Percentiles rank a stretch among this genome's conserved stretches.
Evolutionary conservation across 164 flowering plant genomes (phyloP).

Genomic region (Berberis vulgaris): DNA sequence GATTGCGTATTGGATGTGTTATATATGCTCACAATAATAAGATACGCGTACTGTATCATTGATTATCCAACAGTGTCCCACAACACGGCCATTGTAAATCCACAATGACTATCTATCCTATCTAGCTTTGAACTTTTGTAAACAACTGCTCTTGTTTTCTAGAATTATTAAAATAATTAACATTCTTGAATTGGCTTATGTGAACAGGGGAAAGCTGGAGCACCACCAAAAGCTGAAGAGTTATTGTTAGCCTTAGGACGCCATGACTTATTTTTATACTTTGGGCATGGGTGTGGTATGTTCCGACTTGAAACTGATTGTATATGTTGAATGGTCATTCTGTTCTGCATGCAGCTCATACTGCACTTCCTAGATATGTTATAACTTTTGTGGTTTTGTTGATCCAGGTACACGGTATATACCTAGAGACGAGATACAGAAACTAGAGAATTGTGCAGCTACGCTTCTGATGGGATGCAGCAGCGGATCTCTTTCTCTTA

Average conservation of each 20-base stretch:
- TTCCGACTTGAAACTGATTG: not conserved
- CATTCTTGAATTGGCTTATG: not conserved
- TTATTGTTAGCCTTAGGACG: slow-evolving; percentile 50
- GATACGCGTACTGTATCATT: too few species aligned
- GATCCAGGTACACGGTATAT: slow-evolving; percentile 72
- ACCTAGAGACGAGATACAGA: slow-evolving; percentile 58
- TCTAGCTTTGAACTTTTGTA: too few species aligned
- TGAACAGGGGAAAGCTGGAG: slow-evolving; percentile 76
- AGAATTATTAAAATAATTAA: too few species aligned
- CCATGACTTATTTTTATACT: slow-evolving; percentile 83
- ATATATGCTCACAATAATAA: too few species aligned
- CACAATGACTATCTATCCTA: too few species aligned
- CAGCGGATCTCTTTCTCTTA: slow-evolving; percentile 61
- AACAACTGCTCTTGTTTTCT: too few species aligned
- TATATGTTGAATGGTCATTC: not conserved
- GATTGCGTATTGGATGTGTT: too few species aligned
- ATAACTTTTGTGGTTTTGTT: not conserved
- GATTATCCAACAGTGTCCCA: too few species aligned
- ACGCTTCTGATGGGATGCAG: slow-evolving; percentile 93
- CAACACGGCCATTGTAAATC: too few species aligned
- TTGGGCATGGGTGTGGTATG: slow-evolving; percentile 99
- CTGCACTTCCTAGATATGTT: not conserved
- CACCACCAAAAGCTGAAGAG: slow-evolving; percentile 63
- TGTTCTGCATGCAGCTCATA: not conserved
- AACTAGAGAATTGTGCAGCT: slow-evolving; percentile 75